Conservation (phyloP, 2,329 filamentous ascomycete genomes). For the Fusarium miscanthi region DNA sequence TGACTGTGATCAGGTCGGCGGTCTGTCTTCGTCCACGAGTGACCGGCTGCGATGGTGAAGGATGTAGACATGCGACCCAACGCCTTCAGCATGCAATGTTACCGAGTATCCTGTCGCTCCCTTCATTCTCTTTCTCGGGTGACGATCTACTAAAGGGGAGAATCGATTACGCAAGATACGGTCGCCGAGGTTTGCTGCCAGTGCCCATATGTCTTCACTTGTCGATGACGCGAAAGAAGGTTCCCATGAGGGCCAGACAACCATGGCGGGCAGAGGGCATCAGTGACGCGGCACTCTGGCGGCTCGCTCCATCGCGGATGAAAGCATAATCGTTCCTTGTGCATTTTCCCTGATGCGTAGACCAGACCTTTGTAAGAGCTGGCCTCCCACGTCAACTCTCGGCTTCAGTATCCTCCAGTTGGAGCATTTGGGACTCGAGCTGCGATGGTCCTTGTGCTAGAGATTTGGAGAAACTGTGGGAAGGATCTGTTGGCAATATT, state of each 20-base stretch:
- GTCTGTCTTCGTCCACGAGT: background rate
- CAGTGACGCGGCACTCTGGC: background rate
- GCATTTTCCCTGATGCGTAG: background rate
- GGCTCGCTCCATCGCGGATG: rapidly evolving
- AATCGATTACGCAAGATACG: background rate
- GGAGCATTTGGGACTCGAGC: background rate
- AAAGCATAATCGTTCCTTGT: background rate
- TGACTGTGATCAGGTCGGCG: no score
- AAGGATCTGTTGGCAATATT: background rate
- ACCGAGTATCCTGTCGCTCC: no score
- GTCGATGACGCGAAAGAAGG: background rate
- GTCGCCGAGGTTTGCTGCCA: background rate
- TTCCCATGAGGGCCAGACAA: background rate
- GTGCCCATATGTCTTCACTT: background rate
- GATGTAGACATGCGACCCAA: background rate
- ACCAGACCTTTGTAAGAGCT: background rate
- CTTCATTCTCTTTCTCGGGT: background rate
- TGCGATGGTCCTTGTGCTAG: no score
- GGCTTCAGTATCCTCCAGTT: background rate
- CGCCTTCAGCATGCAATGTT: background rate
- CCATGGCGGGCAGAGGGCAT: background rate
- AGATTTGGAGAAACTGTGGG: background rate
- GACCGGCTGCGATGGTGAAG: background rate
- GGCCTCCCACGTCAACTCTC: background rate
- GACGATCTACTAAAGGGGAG: background rate